phyloP scores from a whole-genome alignment of 2,329 filamentous ascomycete species.

The Lachnellula occidentalis region DNA sequence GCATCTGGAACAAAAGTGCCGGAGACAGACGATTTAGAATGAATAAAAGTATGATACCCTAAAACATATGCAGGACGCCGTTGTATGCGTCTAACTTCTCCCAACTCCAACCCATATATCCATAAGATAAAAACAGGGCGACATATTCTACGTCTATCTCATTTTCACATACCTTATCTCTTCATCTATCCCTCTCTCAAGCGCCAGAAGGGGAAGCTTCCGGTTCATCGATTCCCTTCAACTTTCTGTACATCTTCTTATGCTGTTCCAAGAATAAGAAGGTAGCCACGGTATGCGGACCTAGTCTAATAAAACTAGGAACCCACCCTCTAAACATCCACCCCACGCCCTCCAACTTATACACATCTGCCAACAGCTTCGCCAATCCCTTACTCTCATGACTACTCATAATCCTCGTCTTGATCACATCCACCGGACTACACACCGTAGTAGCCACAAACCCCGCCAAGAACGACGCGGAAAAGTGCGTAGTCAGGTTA shows the following conservation, averaged over 20 bases:
- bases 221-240: constrained; percentile 32
- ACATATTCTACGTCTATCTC: not conserved
- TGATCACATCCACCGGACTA: constrained; percentile 82
- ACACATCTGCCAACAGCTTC: constrained; percentile 60
- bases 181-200: not conserved
- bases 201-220: constrained; percentile 10
- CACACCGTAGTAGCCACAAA: constrained; percentile 81
- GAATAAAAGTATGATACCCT: constrained; percentile 20
- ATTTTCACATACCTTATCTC: not conserved
- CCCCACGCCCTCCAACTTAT: constrained; percentile 61
- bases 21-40: constrained; percentile 14
- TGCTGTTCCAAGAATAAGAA: constrained; percentile 85
- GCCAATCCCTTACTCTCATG: constrained; percentile 49
- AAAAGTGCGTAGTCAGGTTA: constrained; percentile 71
- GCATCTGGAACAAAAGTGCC: not conserved
- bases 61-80: constrained; percentile 16
- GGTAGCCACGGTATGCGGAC: constrained; percentile 79
- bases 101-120: constrained; percentile 8
- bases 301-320: constrained; percentile 63
- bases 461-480: constrained; percentile 70
- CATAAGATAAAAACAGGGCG: not conserved
- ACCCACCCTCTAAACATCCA: constrained; percentile 94
- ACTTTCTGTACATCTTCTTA: constrained; percentile 65
- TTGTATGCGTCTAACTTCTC: constrained; percentile 20
- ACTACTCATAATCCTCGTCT: constrained; percentile 80